Conservation (phyloP, 805 yeast species). For the Candida parachauliodes region DNA sequence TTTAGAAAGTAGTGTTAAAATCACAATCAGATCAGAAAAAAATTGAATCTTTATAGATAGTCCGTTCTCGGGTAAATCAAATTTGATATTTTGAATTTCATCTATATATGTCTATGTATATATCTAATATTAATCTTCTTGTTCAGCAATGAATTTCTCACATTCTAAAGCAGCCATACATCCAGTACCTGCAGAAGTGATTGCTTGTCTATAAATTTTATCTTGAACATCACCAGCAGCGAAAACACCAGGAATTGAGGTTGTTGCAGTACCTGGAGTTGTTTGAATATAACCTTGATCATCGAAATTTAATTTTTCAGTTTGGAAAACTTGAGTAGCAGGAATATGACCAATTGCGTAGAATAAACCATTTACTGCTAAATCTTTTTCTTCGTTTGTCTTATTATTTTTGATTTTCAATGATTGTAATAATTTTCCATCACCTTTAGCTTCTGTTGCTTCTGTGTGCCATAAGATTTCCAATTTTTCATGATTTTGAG, state of each 20-base stretch:
- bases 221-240: conserved; percentile 99
- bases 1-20: background rate
- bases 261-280: conserved; percentile 81
- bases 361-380: conserved; percentile 86
- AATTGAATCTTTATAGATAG: no score
- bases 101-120: background rate
- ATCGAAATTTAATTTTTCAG: conserved; percentile 76
- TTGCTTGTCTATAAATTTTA: conserved; percentile 95
- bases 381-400: conserved; percentile 64
- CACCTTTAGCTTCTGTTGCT: conserved; percentile 86
- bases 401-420: conserved; percentile 67
- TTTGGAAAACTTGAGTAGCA: conserved; percentile 74
- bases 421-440: conserved; percentile 74
- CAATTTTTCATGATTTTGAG: conserved; percentile 74
- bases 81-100: no score
- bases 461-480: conserved; percentile 88
- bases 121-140: conserved; percentile 14
- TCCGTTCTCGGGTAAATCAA: no score
- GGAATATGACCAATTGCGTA: conserved; percentile 98
- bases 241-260: conserved; percentile 85
- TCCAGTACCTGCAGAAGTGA: conserved; percentile 99
- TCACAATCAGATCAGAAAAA: no score
- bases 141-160: conserved; percentile 75
- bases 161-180: conserved; percentile 99
- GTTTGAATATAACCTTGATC: conserved; percentile 87